These are phyloP conservation scores for Salvia miltiorrhiza DNA, from an alignment of 257 asterid species.

Conservation along the genomic window DNA sequence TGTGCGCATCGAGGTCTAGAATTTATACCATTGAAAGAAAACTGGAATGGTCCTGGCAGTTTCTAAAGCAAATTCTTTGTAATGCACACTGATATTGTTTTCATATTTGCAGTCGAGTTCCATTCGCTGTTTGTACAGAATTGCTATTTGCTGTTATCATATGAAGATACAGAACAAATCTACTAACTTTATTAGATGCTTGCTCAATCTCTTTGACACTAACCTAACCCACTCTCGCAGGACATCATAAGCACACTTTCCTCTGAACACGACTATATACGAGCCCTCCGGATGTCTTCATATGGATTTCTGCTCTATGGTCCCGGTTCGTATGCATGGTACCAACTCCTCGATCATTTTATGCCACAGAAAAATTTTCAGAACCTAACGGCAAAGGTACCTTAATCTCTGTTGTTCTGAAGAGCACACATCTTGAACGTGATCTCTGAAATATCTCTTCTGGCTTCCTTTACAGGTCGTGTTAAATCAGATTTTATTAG, in stretches of 20 bases:
- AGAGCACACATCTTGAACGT: not conserved
- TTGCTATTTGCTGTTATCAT: not conserved
- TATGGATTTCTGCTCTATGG: conserved; percentile 87
- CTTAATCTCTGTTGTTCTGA: not conserved
- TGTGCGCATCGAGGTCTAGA: not conserved
- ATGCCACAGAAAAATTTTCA: conserved; percentile 72
- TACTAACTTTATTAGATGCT: not conserved
- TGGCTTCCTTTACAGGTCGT: conserved; percentile 50
- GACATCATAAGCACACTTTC: conserved; percentile 41
- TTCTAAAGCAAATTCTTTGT: not conserved
- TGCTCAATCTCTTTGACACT: conserved; percentile 5
- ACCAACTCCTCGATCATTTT: conserved; percentile 66
- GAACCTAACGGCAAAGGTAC: conserved; percentile 63
- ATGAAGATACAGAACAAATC: not conserved
- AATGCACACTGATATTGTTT: not conserved
- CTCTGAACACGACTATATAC: conserved; percentile 72
- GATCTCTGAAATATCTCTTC: not conserved
- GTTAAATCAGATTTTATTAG: conserved; percentile 73
- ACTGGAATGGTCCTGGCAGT: too few relatives aligned
- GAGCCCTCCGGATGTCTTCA: conserved; percentile 81
- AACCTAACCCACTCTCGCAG: conserved; percentile 30
- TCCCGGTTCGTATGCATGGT: conserved; percentile 93
- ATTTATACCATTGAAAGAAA: not conserved
- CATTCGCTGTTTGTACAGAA: too few relatives aligned
- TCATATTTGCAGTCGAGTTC: not conserved